Base-by-base conservation (phyloP, 2,329 filamentous ascomycete species). In the Cryphonectria japonica region DNA sequence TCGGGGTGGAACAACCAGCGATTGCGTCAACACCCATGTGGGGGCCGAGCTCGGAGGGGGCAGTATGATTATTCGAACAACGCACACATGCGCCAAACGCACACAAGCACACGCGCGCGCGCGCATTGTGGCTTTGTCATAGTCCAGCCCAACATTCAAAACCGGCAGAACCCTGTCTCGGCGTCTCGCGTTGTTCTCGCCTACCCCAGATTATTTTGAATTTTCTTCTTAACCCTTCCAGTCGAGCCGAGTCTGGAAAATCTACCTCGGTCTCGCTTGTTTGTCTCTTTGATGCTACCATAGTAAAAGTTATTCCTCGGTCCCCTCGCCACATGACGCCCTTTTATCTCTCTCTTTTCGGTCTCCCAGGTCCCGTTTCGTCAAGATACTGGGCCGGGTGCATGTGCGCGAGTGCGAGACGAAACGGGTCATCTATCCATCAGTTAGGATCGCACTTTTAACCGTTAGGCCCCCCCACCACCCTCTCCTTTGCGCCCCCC, bases 1-100 rank as follows among this genome's bases (percentile, higher is more conserved):
- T 57, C 1, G 29, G 54, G 26, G 29, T 26, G 11, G 6, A n/a
- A 8, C 34, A 22, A 16, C 57, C 57, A 22, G 26, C 32, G 34
- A 61, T 61, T 61, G 59, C 59, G 59, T 61, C 59, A 61, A 61
- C 32, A 39, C 32, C 32, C 59, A 39, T 50, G 59, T 34, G 32
- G 59, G 32, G 32, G 59, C 59, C 59, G 59, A 39, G 32, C 59
- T 61, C 59, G 59, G 59, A 61, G 34, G 22, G 22, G 52, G 26
- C 54, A 59, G 26, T 29, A 13, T 19, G 54, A 59, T 57, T 57
- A 57, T n/a, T 29, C 52, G 52, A 59, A 59, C 54, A 59, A 32
- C 54, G 26, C 54, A 59, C 52, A 57, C 50, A 26, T 26, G 26
- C 26, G 52, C 11, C 52, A 3, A 26, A 57, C 52, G n/a, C n/a